phyloP scores from a whole-genome alignment of 1,139 yeast species.

The Hemisphaericaspora subhashii region DNA sequence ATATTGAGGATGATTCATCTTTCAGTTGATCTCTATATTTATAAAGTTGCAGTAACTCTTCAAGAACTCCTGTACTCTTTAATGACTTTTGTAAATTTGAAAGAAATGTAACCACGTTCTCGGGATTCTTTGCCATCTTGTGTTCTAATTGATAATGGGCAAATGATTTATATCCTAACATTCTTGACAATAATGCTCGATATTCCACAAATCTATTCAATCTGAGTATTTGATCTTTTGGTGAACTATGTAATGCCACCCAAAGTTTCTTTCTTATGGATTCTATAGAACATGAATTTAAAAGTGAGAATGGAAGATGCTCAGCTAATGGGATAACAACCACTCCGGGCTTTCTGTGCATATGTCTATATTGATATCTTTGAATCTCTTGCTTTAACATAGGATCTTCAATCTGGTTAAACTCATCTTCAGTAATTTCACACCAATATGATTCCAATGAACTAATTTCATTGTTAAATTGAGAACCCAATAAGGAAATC shows the following conservation, averaged over 20 bases:
- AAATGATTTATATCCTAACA: constrained; percentile 72
- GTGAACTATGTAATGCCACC: constrained; percentile 67
- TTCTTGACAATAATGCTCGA: constrained; percentile 69
- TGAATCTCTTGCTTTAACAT: constrained; percentile 27
- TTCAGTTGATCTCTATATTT: constrained; percentile 36
- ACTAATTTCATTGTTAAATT: constrained; percentile 62
- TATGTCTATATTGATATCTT: constrained; percentile 25
- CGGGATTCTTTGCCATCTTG: constrained; percentile 86
- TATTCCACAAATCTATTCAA: constrained; percentile 61
- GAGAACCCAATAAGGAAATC: constrained; percentile 81
- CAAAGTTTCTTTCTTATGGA: constrained; percentile 67
- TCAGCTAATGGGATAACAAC: constrained; percentile 64
- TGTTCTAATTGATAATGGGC: constrained; percentile 83
- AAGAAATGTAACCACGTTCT: constrained; percentile 71
- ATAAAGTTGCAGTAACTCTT: constrained; percentile 53
- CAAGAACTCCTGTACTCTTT: constrained; percentile 53
- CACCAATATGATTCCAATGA: constrained; percentile 43
- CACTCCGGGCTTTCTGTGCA: constrained; percentile 13
- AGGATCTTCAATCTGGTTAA: constrained; percentile 26
- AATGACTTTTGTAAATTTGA: constrained; percentile 50
- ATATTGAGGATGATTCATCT: constrained; percentile 15
- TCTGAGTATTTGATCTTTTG: constrained; percentile 56
- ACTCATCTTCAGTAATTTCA: constrained; percentile 32
- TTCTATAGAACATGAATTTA: constrained; percentile 59
- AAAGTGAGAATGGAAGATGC: constrained; percentile 61